Percentiles rank a stretch among this genome's conserved stretches.
phyloP scores from a whole-genome alignment of 805 yeast species.

The Wickerhamomyces ciferrii region DNA sequence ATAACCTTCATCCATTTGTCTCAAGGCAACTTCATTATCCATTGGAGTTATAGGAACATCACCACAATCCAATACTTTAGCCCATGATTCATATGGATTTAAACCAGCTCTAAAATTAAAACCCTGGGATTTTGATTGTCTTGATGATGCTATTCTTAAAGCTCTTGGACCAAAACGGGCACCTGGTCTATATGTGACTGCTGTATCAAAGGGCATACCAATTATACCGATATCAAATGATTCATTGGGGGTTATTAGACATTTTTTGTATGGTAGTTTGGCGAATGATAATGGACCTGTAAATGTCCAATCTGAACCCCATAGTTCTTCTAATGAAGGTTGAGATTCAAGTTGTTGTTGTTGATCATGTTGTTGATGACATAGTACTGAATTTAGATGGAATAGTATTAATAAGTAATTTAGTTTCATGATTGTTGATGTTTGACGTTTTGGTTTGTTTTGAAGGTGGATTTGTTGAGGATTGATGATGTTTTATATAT shows the following conservation, averaged over 20 bases:
- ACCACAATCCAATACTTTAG: slow-evolving; percentile 57
- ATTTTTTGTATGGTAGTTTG: slow-evolving; percentile 56
- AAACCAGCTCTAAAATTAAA: slow-evolving; percentile 62
- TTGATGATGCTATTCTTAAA: slow-evolving; percentile 60
- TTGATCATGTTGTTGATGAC: not conserved
- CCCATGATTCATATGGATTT: slow-evolving; percentile 54
- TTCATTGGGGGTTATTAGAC: slow-evolving; percentile 43
- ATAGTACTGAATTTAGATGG: not conserved
- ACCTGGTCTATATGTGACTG: slow-evolving; percentile 73
- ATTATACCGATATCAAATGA: slow-evolving; percentile 65
- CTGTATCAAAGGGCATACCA: slow-evolving; percentile 84
- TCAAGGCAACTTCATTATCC: slow-evolving; percentile 57
- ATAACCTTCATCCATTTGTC: slow-evolving; percentile 54
- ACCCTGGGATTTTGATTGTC: slow-evolving; percentile 66
- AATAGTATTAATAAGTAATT: no score
- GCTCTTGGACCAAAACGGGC: slow-evolving; percentile 82
- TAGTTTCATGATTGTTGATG: not conserved
- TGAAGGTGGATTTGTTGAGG: no score
- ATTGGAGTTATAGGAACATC: slow-evolving; percentile 67
- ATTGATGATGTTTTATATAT: no score
- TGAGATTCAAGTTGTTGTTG: not conserved
- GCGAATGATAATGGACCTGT: slow-evolving; percentile 70
- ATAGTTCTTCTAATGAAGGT: slow-evolving; percentile 43
- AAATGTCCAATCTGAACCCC: slow-evolving; percentile 77
- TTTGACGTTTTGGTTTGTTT: no score